Evolutionary conservation across 352 stramenopile genomes (phyloP), one percentile per base, ranked within the genome.

Genomic region (Thalassiosira delicatula): DNA sequence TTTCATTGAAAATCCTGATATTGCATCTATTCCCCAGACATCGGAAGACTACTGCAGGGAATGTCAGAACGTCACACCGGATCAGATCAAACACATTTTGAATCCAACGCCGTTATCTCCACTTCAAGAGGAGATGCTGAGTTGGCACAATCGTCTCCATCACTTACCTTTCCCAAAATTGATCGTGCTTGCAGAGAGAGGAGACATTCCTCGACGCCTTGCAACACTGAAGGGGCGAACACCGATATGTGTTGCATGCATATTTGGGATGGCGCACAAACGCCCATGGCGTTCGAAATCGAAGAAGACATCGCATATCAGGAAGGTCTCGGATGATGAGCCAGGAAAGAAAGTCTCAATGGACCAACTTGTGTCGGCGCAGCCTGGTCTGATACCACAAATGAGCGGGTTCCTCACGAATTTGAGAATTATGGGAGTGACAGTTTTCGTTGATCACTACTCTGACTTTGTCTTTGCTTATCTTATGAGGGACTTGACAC

Each of bases 381-480:
- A 83, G 53, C 61, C 49, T 14, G 76, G 76, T 32, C 17, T 84
- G n/a, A 49, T 68, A 9, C 56, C 56, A 3, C 56, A 65, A 65
- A 14, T 23, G 2, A 65, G 46, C 21, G 56, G 56, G 3, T 1
- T 7, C 2, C 17, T 65, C 7, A 65, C 56, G 4, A 27, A 30
- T 40, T 27, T 1, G 29, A 17, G 56, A 46, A 65, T 65, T 11
- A 49, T 59, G 60, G 76, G 3, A 27, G 73, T 63, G 9, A 87
- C 74, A 1, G 40, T 87, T 0, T 89, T 89, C 72, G 75, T 89
- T 32, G 73, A 87, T 59, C 73, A 86, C 32, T 37, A 33, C 5
- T 53, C 46, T 11, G 27, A 42, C 11, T 70, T 76, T 51, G 57
- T 37, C 12, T 79, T 81, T 66, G 67, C 87, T 44, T 30, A 77